Evolutionary conservation across 148 eudicot species (phyloP).

Genomic region (Mesembryanthemum crystallinum): DNA sequence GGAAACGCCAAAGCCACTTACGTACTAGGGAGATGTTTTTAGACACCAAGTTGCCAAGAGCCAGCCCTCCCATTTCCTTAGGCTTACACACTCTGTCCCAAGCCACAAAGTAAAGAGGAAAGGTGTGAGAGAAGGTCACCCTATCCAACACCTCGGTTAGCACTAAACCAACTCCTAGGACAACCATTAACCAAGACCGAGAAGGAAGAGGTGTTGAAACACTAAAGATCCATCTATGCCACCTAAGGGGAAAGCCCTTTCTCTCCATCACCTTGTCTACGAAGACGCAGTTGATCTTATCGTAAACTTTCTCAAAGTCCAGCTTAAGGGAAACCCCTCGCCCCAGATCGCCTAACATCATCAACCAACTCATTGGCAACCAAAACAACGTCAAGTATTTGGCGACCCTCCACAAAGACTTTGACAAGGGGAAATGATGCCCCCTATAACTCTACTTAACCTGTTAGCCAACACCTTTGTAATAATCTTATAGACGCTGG

Average conservation of each 20-base stretch:
- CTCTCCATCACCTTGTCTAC: not conserved
- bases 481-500: not conserved
- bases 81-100: too few relatives aligned
- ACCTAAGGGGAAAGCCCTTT: too few relatives aligned
- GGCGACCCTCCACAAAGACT: not conserved
- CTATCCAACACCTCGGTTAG: not conserved
- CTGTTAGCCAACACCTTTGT: not conserved
- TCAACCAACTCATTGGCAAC: not conserved
- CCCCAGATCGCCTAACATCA: not conserved
- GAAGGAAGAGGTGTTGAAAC: not conserved
- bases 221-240: not conserved
- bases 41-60: too few relatives aligned
- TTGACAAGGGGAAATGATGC: not conserved
- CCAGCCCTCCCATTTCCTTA: not conserved
- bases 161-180: not conserved
- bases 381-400: not conserved
- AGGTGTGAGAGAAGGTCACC: not conserved
- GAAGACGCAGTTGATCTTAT: not conserved
- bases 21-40: too few relatives aligned
- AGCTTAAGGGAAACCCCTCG: too few relatives aligned
- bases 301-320: not conserved
- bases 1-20: too few relatives aligned
- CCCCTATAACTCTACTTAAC: not conserved
- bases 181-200: not conserved
- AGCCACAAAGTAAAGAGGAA: not conserved